A percentile compares a stretch with the other conserved stretches of the same genome.
Evolutionary conservation across 2,329 filamentous ascomycete species (phyloP).

Genomic region (Penicillium sp.): DNA sequence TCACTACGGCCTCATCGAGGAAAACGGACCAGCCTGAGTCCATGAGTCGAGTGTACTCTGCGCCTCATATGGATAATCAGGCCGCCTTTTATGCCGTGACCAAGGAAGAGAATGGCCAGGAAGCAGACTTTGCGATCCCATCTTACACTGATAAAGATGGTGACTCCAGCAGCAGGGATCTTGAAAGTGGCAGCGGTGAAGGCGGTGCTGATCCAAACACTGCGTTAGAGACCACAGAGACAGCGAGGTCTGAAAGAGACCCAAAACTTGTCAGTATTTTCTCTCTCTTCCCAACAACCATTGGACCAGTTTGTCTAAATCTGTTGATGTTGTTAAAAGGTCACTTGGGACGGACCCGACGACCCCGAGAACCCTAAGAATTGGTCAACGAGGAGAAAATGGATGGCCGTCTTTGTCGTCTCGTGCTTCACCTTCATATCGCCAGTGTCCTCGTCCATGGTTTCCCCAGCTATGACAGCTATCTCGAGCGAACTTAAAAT

Average conservation of each 20-base stretch:
- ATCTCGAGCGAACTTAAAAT: conserved; percentile 56
- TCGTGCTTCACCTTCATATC: conserved; percentile 60
- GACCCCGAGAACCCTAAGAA: conserved; percentile 49
- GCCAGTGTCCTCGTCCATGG: conserved; percentile 61
- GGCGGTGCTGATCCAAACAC: neutral
- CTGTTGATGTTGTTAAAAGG: conserved; percentile 20
- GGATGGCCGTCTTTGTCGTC: conserved; percentile 53
- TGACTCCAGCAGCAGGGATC: neutral
- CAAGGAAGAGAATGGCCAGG: neutral
- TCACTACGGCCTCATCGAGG: conserved; percentile 6
- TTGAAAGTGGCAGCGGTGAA: conserved; percentile 4
- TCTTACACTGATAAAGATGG: conserved; percentile 1
- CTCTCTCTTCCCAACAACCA: neutral
- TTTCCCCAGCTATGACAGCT: conserved; percentile 48
- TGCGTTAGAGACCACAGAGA: conserved; percentile 2
- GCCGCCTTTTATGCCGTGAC: conserved; percentile 6
- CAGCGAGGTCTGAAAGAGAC: conserved; percentile 9
- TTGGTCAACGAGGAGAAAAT: conserved; percentile 56
- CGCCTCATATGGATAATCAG: conserved; percentile 13
- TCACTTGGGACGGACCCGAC: conserved; percentile 52
- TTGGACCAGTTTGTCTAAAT: neutral
- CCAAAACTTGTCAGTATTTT: conserved; percentile 7
- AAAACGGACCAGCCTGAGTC: conserved; percentile 2
- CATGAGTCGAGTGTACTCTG: conserved; percentile 9
- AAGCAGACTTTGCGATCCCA: neutral